Evolutionary conservation across 345 rosid genomes (phyloP).

Genomic region (Fremontodendron californicum): DNA sequence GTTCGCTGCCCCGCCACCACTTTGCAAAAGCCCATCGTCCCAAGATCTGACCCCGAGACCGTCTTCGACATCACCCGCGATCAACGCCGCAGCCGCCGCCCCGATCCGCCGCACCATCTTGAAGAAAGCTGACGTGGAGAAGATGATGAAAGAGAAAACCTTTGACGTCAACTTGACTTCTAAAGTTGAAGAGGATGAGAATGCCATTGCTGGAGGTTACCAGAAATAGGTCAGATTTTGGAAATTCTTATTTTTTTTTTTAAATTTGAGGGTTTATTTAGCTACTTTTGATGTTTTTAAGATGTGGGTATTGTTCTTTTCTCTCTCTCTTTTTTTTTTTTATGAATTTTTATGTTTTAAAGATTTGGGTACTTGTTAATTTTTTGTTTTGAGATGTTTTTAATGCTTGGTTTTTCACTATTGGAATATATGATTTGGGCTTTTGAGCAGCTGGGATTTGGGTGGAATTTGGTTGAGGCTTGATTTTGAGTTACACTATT

Average conservation of each 20-base stretch:
- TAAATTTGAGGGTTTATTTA: background rate
- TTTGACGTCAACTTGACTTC: slow-evolving; percentile 58
- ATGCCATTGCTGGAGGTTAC: slow-evolving; percentile 28
- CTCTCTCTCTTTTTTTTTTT: background rate
- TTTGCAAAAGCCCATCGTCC: slow-evolving; percentile 50
- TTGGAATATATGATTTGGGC: background rate
- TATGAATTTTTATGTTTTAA: background rate
- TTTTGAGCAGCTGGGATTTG: background rate
- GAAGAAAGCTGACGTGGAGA: slow-evolving; percentile 69
- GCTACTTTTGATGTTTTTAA: background rate
- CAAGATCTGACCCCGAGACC: slow-evolving; percentile 71
- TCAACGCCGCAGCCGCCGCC: slow-evolving; percentile 83
- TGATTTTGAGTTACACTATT: background rate
- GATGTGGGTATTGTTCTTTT: background rate
- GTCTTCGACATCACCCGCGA: slow-evolving; percentile 80
- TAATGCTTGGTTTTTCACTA: background rate
- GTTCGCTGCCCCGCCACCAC: slow-evolving; percentile 70
- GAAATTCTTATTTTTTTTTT: background rate
- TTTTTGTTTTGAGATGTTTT: background rate
- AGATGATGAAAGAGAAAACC: slow-evolving; percentile 68
- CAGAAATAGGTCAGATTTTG: slow-evolving; percentile 19
- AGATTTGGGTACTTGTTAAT: background rate
- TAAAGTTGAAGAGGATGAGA: slow-evolving; percentile 56
- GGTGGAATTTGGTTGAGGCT: background rate
- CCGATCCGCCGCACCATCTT: slow-evolving; percentile 57